Base-by-base conservation (phyloP, 2,329 filamentous ascomycete species). In the Lomentospora prolificans region DNA sequence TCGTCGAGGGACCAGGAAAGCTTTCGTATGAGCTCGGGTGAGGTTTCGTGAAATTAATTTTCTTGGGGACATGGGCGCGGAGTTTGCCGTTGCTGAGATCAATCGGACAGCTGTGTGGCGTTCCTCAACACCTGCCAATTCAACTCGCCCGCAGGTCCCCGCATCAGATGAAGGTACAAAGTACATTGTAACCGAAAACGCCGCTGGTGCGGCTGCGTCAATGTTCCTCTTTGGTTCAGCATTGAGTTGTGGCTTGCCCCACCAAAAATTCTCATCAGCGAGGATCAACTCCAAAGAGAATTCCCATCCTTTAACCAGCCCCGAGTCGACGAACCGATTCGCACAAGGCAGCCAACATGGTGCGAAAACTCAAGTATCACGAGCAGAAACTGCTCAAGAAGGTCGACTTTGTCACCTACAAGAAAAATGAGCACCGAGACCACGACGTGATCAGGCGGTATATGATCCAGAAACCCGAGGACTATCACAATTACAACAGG, bases 351-450 rank as follows among this genome's bases (percentile, higher is more conserved):
- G 58, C 50, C 68, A 79, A 62, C 24, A 97, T 97, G 94, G 90
- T 95, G 63, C 87, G 94, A 64, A 90, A 95, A 77, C 84, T 99
- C 68, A 97, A 96, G 75, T 83, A 95, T 73, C 92, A 96, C 74
- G 94, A 99, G 84, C 84, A 94, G 69, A 95, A 94, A 80, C 87
- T 97, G 68, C 82, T 97, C 65, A 92, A 92, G 68, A 82, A 81
- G 71, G 90, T 94, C 72, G 91, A 99, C 75, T 95, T 99, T 73
- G 85, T 91, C 69, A 94, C 87, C 66, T 96, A 92, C 79, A 94
- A 94, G 72, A 85, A 85, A 66, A 91, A 97, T 74, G 79, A 83
- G 64, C 94, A 99, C 75, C 86, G 92, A 69, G 89, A 92, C 72
- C 83, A 89, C 60, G 73, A 75, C 60, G 82, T 97, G 58, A 81